phyloP scores from a whole-genome alignment of 306 rosid species.

The Glycine latifolia region DNA sequence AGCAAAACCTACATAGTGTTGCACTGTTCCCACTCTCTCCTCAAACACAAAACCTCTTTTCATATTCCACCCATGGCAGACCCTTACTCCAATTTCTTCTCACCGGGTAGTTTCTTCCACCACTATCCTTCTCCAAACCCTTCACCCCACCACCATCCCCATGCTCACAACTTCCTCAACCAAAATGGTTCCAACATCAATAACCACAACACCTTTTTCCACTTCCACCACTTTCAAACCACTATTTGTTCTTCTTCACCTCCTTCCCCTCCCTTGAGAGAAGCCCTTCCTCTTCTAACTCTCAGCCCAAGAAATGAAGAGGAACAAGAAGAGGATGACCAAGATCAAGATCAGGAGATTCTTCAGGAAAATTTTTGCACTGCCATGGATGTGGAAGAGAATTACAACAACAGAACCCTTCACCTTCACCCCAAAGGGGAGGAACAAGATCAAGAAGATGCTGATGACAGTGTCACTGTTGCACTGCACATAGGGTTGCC shows the following conservation, averaged over 20 bases:
- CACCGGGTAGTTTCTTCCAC: conserved; percentile 24
- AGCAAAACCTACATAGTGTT: conserved; percentile 35
- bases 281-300: conserved; percentile 75
- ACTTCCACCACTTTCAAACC: conserved; percentile 13
- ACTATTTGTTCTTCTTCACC: conserved; percentile 37
- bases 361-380: conserved; percentile 13
- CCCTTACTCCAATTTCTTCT: conserved; percentile 50
- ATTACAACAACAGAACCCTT: not conserved
- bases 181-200: not conserved
- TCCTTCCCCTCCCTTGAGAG: conserved; percentile 77
- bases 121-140: conserved; percentile 21
- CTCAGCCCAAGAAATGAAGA: conserved; percentile 55
- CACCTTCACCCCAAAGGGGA: conserved; percentile 23
- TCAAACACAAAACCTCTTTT: not conserved
- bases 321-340: not conserved
- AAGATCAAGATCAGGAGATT: no score
- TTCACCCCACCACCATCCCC: conserved; percentile 30
- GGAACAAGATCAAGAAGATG: conserved; percentile 29
- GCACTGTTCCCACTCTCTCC: conserved; percentile 49
- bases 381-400: conserved; percentile 53
- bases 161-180: conserved; percentile 44
- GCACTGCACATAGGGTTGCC: conserved; percentile 93
- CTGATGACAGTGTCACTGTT: conserved; percentile 60
- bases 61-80: conserved; percentile 43
- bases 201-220: conserved; percentile 19